Base-by-base conservation (phyloP, 2,329 filamentous ascomycete genomes). In the Verticillium albo-atrum region DNA sequence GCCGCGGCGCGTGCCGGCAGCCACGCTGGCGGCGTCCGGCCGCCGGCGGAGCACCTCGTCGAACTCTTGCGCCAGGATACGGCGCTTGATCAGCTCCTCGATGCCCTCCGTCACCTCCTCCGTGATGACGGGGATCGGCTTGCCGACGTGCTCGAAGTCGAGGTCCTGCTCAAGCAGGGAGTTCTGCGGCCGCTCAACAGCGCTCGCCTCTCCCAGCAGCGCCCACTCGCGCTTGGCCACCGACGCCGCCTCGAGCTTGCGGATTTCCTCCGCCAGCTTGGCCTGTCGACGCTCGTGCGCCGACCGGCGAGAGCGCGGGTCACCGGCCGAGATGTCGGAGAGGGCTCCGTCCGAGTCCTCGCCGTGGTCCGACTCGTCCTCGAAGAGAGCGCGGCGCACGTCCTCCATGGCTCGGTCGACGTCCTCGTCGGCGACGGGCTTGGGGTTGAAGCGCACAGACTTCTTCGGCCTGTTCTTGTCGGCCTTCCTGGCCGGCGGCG, bases 111-210 rank as follows among this genome's bases (percentile, higher is more conserved):
- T 96, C 47, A 96, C 82, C 73, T 97, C 93, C 50, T 91, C 89
- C 0, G 95, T 98, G 71, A 97, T 92, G 62, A 98, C 90, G 1
- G 94, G 92, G 1, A 98, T 89, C 0, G 95, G 94, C 73, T 98
- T 99, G 69, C 95, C 95, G 25, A 91, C 87, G 68, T 96, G 88
- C 76, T 99, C 95, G 70, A 98, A 99, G 65, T 98, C 94, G 27
- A 99, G 83, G 68, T 98, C 92, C 76, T 98, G 87, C 71, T 98
- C 93, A 1, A 99, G 85, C 2, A 99, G 83, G 1, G 94, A 97
- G 77, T 99, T 98, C 58, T 92, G 72, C 0, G 95, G 95, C 35
- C 95, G 85, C 66, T 95, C 91, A 1, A 82, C 81, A 2, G 91
- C 94, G 55, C 87, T 83, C 4, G 93, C 93, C 80, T 99, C 95